Base-by-base conservation (phyloP, 805 yeast species). In the Candida saitoana region DNA sequence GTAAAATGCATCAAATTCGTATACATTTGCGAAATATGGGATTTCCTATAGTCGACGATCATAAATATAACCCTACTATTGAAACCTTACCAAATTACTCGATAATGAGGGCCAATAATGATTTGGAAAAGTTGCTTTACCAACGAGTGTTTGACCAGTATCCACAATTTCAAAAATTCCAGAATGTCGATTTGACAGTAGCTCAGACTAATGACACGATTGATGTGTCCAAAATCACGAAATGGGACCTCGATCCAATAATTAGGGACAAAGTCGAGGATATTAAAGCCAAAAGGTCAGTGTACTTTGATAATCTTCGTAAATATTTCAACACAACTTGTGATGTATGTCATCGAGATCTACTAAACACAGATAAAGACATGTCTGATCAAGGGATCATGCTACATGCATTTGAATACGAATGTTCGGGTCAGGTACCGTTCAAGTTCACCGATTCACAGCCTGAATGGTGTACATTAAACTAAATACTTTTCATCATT, bases 31-130 rank as follows among this genome's bases (percentile, higher is more conserved):
- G 79, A 17, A 71, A 75, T 47, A 38, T 77, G 46, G 97, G 97
- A 0, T 76, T 70, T 55, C 96, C 98, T 0, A 91, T 91, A 36
- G 88, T 86, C 3, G 90, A 91, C 57, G 99, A 91, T 60, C 57
- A 55, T 19, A 50, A 59, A 9, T 70, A 70, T 45, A 57, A 61
- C 39, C 55, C 58, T 2, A 34, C 18, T 3, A 42, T 40, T 18
- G 19, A 30, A 3, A 33, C 35, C 4, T 18, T 41, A 9, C 32
- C 42, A 14, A 48, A 42, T 30, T 43, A 45, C 8, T 41, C 40
- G 3, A 47, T 55, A 16, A 53, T 55, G 20, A 25, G 14, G 7
- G n/a, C 50, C 5, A 57, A 49, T 25, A 56, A 55, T 32, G 40
- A 45, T 1, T 38, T 62, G 2, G 71, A 64, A 40, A 31, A 41